Evolutionary conservation across 83 land plant genomes (phyloP), one percentile per base, ranked within the genome.

Genomic region (Thuja plicata): DNA sequence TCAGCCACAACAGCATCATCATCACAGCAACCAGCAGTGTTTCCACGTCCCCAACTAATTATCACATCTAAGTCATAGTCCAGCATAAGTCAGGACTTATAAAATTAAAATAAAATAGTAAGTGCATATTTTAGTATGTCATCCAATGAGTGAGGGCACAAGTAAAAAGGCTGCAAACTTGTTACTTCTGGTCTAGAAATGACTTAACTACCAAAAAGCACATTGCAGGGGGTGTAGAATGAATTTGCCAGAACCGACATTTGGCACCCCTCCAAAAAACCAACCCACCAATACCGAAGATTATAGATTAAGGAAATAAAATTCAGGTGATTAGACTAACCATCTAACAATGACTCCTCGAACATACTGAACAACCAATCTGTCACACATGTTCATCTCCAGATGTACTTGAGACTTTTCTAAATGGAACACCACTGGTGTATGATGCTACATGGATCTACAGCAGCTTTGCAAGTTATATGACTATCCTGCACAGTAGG

Each of bases 11-110:
- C 79, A 76, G 79, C 79, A 76, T 76, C 79, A 76, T 76, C 79
- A 76, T 76, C 79, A 76, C 79, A 76, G 79, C 79, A 76, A 76
- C 79, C 79, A 76, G 79, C 79, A 76, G 79, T 76, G 40, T 76
- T 76, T 34, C 79, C 79, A 76, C 79, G 79, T 32, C 79, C 38
- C 38, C 79, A 76, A 32, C 35, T 76, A 76, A 76, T 40, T 76
- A 76, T 76, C 79, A 76, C 79, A 76, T 34, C 79, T 35, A 38
- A 76, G 73, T 76, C 79, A 76, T 76, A 32, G 79, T 35, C 79
- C 79, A 34, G 79, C 40, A 76, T 27, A 76, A 76, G 79, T 76
- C 79, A 76, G 79, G 38, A 76, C 79, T 76, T 9, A 13, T 3
- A 76, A 12, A 76, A 12, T 40, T 76, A 34, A 76, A 76, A 11